Base-by-base conservation (phyloP, 148 eudicot genomes). In the Fallopia convolvulus region DNA sequence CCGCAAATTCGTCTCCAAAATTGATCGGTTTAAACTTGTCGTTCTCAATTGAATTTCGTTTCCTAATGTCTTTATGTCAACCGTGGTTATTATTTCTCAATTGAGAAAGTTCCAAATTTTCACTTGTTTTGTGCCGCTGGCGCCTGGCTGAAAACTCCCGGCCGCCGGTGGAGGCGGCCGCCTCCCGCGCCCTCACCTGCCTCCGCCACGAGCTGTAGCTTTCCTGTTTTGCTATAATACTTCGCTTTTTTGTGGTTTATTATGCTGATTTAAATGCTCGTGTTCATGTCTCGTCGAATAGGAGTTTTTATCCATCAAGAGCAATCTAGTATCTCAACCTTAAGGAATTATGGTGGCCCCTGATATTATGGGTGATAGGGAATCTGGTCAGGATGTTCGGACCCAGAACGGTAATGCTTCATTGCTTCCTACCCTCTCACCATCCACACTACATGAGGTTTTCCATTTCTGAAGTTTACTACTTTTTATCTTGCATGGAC, bases 311-410 rank as follows among this genome's bases (percentile, higher is more conserved):
- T 15, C 3, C 17, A 11, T 15, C 58, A 52, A 52, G n/a, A 52
- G 6, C 58, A 17, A 52, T n/a, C 7, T 52, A 15, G n/a, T 52
- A 52, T 52, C 56, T 52, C 21, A 20, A 21, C 65, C 49, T 47
- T 23, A 6, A 58, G 72, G 39, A 74, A 21, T 52, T 23, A 85
- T 85, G 88, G 79, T 78, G 20, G 83, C 86, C 6, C 95, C 85
- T 32, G 99, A 92, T 84, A 91, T 95, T 52, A 75, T 90, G 81
- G 99, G 99, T 32, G 99, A 95, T 14, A 92, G 97, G 70, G 97
- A 93, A 77, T 92, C 96, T 53, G 99, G 97, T 40, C 99, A 93
- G 87, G 97, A 92, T 73, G 99, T 95, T 46, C 97, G 99, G 78
- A 85, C 99, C 44, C 97, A 95, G 80, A 95, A 95, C 61, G 97